Evolutionary conservation across 495 filamentous ascomycete genomes (phyloP), one percentile per base, ranked within the genome.

Genomic region (Aspergillus olivimuriae): DNA sequence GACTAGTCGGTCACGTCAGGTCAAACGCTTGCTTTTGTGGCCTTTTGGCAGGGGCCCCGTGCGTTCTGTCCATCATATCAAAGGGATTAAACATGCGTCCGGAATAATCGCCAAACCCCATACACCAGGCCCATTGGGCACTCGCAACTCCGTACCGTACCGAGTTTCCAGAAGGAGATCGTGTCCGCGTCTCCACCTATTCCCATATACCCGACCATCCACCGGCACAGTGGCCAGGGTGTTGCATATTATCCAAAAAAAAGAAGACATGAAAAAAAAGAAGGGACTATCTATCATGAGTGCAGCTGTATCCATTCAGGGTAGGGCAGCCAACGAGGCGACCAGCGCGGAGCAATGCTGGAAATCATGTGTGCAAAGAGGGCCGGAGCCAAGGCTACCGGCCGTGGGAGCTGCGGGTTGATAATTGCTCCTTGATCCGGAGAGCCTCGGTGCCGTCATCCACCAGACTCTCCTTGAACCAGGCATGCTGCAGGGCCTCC

Each of bases 401-500:
- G 34, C 48, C 56, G 31, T 53, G 51, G 19, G 40, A 11, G 11
- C 24, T 43, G 28, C 46, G 53, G 43, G 58, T 62, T 37, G 62
- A 58, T 44, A 68, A 47, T 39, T 62, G 64, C 33, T 58, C 53
- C 26, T 60, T 73, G 41, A 94, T 86, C 51, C 84, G 83, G 20
- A 82, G 75, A 28, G 92, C 92, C 68, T 97, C 94, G 16, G 90
- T 96, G 26, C 92, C 92, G 59, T 98, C 92, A 56, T 98, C 92
- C 16, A 84, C 77, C 2, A 84, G 70, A 5, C 72, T 72, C 62
- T 97, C 91, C 51, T 82, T 83, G 69, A 98, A 98, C 92, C 92
- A 98, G 0, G 84, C 80, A 57, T 98, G 92, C 47, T 91, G 80
- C 34, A 98, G 69, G 6, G 92, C 92, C 55, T 94, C 69, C 52